Percentiles rank a stretch among this genome's conserved stretches.
Conservation (phyloP, 148 eudicot genomes). For the Vaccinium macrocarpon region DNA sequence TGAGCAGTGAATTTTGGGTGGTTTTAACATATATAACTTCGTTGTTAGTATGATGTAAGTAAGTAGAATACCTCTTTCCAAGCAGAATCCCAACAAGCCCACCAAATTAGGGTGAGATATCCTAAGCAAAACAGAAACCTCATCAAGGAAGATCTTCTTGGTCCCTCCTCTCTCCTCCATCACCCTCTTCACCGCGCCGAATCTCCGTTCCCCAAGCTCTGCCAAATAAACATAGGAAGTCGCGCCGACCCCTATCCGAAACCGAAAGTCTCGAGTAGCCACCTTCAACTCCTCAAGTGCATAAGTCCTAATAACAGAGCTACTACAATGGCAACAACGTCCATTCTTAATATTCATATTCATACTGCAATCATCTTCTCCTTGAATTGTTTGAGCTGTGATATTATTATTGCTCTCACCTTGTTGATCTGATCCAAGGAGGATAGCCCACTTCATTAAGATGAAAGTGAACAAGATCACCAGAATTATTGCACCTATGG, state of each 20-base stretch:
- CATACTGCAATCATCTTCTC: not conserved
- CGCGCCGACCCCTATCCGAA: slow-evolving; percentile 47
- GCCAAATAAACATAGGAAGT: slow-evolving; percentile 50
- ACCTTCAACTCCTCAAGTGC: slow-evolving; percentile 38
- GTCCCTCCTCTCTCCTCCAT: slow-evolving; percentile 52
- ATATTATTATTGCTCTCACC: not conserved
- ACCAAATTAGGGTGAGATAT: slow-evolving; percentile 57
- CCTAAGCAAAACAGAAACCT: slow-evolving; percentile 51
- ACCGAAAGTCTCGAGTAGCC: slow-evolving; percentile 41
- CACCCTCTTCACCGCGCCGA: slow-evolving; percentile 50
- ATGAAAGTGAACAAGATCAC: slow-evolving; percentile 29
- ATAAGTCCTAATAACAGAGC: slow-evolving; percentile 36
- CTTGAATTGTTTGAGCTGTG: not conserved
- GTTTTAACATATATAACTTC: no score
- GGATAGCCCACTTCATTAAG: slow-evolving; percentile 24
- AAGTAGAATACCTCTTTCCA: slow-evolving; percentile 38
- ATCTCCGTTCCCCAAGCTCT: slow-evolving; percentile 43
- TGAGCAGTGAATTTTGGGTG: no score
- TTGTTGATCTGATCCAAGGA: slow-evolving; percentile 15
- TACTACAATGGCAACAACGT: slow-evolving; percentile 3
- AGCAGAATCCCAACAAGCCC: slow-evolving; percentile 47
- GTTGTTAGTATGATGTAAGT: no score
- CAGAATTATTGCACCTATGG: slow-evolving; percentile 25
- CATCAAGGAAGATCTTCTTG: slow-evolving; percentile 50
- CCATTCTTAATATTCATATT: not conserved